A percentile compares a stretch with the other conserved stretches of the same genome.
phyloP scores from a whole-genome alignment of 768 basidiomycete genomes.

The Podaxis pistillaris region DNA sequence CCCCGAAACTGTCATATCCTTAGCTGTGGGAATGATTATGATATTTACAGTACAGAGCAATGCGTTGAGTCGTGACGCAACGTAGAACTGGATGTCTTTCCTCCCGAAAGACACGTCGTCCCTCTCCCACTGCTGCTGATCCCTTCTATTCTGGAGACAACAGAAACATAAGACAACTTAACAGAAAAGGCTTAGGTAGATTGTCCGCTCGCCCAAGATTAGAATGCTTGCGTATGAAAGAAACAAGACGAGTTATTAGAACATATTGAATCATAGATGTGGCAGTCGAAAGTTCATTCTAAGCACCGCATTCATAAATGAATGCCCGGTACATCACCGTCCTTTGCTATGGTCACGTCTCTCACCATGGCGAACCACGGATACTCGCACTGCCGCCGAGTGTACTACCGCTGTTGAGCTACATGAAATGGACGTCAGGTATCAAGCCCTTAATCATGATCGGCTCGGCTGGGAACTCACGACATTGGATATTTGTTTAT shows the following conservation, averaged over 20 bases:
- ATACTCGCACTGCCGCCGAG: conserved; percentile 34
- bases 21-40: too few species aligned
- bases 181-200: background rate
- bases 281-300: background rate
- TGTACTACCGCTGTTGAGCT: conserved; percentile 41
- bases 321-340: background rate
- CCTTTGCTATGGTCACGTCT: conserved; percentile 1
- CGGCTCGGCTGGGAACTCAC: conserved; percentile 28
- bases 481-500: conserved; percentile 47
- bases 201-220: background rate
- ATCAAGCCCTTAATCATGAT: background rate
- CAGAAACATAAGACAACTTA: too few species aligned
- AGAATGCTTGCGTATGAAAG: background rate
- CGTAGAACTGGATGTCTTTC: too few species aligned
- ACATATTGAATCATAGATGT: background rate
- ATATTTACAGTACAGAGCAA: too few species aligned
- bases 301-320: background rate
- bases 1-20: too few species aligned
- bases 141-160: too few species aligned
- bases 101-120: too few species aligned
- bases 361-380: conserved; percentile 43
- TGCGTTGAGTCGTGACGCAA: too few species aligned
- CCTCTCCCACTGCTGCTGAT: too few species aligned
- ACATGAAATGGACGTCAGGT: conserved; percentile 3
- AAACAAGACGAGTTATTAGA: background rate